Base-by-base conservation (phyloP, 768 basidiomycete genomes). In the Rhodocollybia butyracea region DNA sequence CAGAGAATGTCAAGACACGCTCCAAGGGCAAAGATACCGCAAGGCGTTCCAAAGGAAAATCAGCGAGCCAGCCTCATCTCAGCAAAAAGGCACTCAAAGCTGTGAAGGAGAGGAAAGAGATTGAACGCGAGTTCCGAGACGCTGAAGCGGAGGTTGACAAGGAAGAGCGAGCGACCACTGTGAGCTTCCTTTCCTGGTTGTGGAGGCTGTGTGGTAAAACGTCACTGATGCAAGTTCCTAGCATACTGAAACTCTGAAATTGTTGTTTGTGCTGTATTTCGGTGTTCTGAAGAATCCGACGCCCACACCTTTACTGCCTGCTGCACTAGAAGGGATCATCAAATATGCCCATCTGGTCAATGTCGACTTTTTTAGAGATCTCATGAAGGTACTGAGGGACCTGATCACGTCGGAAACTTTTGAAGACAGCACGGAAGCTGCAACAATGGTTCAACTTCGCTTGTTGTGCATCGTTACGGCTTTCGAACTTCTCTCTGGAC, bases 221-320 rank as follows among this genome's bases (percentile, higher is more conserved):
- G 50, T 30, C 47, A 59, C 36, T 42, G 43, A 55, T 58, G 60
- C 54, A 67, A 64, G 22, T 56, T 63, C 60, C 62, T 50, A 97
- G 94, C 95, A 97, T 79, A 98, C 95, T 19, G 97, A 99, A 76
- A 98, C 96, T 48, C 79, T 99, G 61, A 98, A 99, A 69, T 85
- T 98, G 60, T 80, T 98, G 45, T 99, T 99, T 69, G 93, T 94
- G 17, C 78, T 99, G 45, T 99, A 99, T 75, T 98, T 99, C 73
- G 87, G 89, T 59, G 89, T 98, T 62, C 77, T 99, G 61, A 99
- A 98, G 73, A 86, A 84, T 67, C 85, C 91, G 11, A 77, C 75
- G 22, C 85, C 88, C 30, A 89, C 89, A 1, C 82, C 85, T 17
- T 79, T 98, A 8, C 79, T 98, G 13, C 86, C 93, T 21, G 82